Conservation (phyloP, 164 flowering plant genomes). For the Nymphaea colorata region DNA sequence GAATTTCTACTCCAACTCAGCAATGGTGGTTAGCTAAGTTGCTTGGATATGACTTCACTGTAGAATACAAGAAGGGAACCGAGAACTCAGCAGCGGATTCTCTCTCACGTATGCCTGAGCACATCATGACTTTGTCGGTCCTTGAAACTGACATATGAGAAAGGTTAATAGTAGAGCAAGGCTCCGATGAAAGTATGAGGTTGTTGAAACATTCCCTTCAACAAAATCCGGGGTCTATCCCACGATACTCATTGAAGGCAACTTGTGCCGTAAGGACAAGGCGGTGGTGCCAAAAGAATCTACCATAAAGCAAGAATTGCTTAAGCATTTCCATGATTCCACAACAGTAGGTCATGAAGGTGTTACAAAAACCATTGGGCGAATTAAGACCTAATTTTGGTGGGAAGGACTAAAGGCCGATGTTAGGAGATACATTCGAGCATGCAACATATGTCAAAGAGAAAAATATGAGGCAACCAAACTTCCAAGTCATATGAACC, state of each 20-base stretch:
- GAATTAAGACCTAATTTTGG: not conserved
- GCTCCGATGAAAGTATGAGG: not conserved
- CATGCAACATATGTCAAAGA: slow-evolving; percentile 1
- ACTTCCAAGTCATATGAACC: not conserved
- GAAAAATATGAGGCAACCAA: not conserved
- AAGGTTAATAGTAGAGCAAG: no score
- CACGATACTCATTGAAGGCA: not conserved
- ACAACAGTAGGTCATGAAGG: not conserved
- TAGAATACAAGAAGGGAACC: not conserved
- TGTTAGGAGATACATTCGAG: not conserved
- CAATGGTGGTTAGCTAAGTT: not conserved
- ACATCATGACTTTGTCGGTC: not conserved
- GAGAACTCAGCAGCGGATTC: not conserved
- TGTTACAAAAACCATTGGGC: not conserved
- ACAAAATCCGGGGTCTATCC: not conserved
- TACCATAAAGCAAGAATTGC: not conserved
- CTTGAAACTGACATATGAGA: not conserved
- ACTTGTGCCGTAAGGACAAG: not conserved
- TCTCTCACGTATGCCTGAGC: not conserved
- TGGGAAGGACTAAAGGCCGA: not conserved
- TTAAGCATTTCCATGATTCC: not conserved
- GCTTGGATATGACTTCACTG: slow-evolving; percentile 1
- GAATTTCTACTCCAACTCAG: not conserved
- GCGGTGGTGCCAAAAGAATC: not conserved
- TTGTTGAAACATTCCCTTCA: not conserved